phyloP scores from a whole-genome alignment of 2,329 filamentous ascomycete genomes.

The Myriosclerotinia duriaeana region DNA sequence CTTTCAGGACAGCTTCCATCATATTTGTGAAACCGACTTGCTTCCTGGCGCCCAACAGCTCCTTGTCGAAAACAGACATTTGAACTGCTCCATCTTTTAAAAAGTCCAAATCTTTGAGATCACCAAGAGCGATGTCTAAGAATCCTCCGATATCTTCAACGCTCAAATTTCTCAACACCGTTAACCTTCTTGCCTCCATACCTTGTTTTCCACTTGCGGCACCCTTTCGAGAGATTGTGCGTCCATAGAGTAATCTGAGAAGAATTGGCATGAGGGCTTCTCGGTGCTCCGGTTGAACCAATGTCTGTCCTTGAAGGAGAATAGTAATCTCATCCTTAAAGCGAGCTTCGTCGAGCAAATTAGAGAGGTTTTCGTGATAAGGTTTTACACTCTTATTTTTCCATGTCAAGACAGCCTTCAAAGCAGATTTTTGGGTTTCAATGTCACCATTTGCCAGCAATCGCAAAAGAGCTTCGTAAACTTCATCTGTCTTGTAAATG shows the following conservation, averaged over 20 bases:
- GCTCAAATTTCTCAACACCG: slow-evolving; percentile 75
- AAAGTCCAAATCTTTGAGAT: slow-evolving; percentile 61
- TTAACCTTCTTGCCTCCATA: slow-evolving; percentile 76
- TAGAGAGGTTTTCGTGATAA: slow-evolving; percentile 83
- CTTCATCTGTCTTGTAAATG: slow-evolving; percentile 73
- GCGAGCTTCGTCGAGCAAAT: slow-evolving; percentile 82
- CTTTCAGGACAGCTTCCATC: slow-evolving; percentile 81
- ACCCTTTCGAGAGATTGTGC: slow-evolving; percentile 79
- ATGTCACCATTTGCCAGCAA: slow-evolving; percentile 85
- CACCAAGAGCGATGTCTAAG: slow-evolving; percentile 75
- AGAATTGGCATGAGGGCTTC: slow-evolving; percentile 78
- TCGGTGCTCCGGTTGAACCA: slow-evolving; percentile 73
- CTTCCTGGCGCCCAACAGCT: slow-evolving; percentile 68
- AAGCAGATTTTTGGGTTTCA: slow-evolving; percentile 80
- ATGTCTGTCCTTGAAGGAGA: slow-evolving; percentile 73
- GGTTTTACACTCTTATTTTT: slow-evolving; percentile 72
- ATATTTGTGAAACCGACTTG: slow-evolving; percentile 92
- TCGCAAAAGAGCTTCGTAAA: slow-evolving; percentile 71
- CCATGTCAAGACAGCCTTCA: slow-evolving; percentile 87
- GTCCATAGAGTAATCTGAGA: slow-evolving; percentile 83
- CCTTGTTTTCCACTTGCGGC: slow-evolving; percentile 75
- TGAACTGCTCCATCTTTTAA: slow-evolving; percentile 44
- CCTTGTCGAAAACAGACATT: slow-evolving; percentile 52
- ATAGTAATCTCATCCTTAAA: slow-evolving; percentile 94
- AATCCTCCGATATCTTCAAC: slow-evolving; percentile 76